Base-by-base conservation (phyloP, 192 early-diverging fungal species). In the Rhizoclosmatium globosum region DNA sequence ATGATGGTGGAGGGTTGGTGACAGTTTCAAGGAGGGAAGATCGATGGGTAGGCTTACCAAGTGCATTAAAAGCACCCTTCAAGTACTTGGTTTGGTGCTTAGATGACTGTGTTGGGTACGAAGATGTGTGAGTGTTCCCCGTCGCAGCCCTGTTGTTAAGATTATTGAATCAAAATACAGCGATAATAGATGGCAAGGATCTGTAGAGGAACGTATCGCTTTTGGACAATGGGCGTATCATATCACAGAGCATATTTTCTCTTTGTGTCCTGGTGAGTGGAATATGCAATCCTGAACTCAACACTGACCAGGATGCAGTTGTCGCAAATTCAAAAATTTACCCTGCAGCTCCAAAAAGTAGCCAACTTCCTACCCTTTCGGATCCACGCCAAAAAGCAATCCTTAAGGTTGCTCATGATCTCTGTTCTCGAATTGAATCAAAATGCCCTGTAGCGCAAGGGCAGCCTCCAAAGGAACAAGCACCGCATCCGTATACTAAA, bases 51-150 rank as follows among this genome's bases (percentile, higher is more conserved):
- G 70, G 57, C 21, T 31, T 71, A 23, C 70, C 70, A 2, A 15
- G 9, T 15, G 70, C 70, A 38, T 62, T 74, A 39, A 74, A 74
- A 44, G 17, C 56, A 4, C 72, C 72, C 15, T 74, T 64, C 46
- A 74, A 74, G 60, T 38, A 74, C 42, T 48, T 74, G 72, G n/a
- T 74, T 61, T 60, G 39, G 39, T 74, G 72, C 46, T 47, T 74
- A 13, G 72, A 74, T 62, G 59, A 59, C 6, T 42, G 41, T 21
- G 44, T 74, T 45, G 72, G 61, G 21, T 62, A 17, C 19, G 46
- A 74, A 17, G 56, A 59, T 21, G 15, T 64, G 72, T 74, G 58
- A 74, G 72, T 41, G 21, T 31, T 62, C 38, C 47, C 47, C 21
- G 2, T 6, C 53, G 19, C 17, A 47, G 15, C 15, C 15, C 71